A percentile compares a stretch with the other conserved stretches of the same genome.
Conservation (phyloP, 352 stramenopile genomes). For the Phytopythium kandeliae region DNA sequence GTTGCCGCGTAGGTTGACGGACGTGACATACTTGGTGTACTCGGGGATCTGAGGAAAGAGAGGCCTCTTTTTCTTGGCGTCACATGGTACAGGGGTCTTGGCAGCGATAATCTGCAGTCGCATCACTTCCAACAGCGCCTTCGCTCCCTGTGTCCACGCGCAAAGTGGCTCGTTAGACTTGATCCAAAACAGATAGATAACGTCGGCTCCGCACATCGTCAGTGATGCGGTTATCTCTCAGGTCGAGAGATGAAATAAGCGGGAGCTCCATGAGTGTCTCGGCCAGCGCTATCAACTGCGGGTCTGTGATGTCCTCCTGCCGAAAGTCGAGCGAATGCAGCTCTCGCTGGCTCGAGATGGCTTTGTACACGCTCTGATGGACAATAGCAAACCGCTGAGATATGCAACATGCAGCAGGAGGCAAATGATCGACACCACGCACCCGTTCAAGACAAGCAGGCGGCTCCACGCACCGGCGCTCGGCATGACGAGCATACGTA, state of each 20-base stretch:
- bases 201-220: constrained; percentile 40
- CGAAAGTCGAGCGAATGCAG: constrained; percentile 67
- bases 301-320: constrained; percentile 75
- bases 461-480: constrained; percentile 48
- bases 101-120: constrained; percentile 68
- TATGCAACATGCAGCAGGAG: neutral
- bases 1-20: constrained; percentile 75
- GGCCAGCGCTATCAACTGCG: constrained; percentile 70
- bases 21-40: constrained; percentile 66
- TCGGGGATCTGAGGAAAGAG: constrained; percentile 37
- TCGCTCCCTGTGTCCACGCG: constrained; percentile 42
- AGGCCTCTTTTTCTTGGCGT: constrained; percentile 47
- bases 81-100: constrained; percentile 45
- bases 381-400: neutral
- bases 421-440: neutral
- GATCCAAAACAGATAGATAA: neutral
- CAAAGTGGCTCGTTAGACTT: neutral
- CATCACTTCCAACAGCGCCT: constrained; percentile 67
- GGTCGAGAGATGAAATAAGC: constrained; percentile 66
- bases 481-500: constrained; percentile 54
- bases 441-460: constrained; percentile 73
- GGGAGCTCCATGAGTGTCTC: constrained; percentile 74
- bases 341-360: constrained; percentile 79
- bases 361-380: constrained; percentile 74
- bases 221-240: constrained; percentile 76